These are phyloP conservation scores for Amaranthus hypochondriacus DNA, from an alignment of 148 eudicot species.

Conservation along the genomic window DNA sequence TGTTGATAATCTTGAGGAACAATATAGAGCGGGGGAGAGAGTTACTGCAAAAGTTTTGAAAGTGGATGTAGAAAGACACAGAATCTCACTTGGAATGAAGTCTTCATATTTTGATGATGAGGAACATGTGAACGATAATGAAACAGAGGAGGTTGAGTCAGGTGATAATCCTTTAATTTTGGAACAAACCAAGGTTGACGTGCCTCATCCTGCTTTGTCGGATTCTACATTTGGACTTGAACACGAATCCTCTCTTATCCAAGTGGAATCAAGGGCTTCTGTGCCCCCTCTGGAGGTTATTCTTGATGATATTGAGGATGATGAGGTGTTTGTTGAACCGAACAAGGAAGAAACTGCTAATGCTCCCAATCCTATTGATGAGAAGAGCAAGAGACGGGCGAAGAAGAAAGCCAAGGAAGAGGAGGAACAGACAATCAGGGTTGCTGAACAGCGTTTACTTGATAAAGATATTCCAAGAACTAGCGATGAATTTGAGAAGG, in stretches of 20 bases:
- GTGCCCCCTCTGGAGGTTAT: constrained; percentile 77
- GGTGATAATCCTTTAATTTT: constrained; percentile 13
- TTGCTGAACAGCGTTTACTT: constrained; percentile 82
- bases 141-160: constrained; percentile 20
- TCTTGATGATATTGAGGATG: constrained; percentile 65
- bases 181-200: constrained; percentile 13
- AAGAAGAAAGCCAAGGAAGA: constrained; percentile 75
- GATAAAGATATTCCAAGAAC: constrained; percentile 62
- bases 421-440: constrained; percentile 75
- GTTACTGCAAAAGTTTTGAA: constrained; percentile 71
- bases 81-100: constrained; percentile 90
- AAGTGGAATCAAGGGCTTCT: constrained; percentile 66
- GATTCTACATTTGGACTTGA: constrained; percentile 33
- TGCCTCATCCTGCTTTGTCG: constrained; percentile 20
- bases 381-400: constrained; percentile 46
- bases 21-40: constrained; percentile 62
- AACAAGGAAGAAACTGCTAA: constrained; percentile 27
- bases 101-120: constrained; percentile 47
- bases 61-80: constrained; percentile 70
- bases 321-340: constrained; percentile 24
- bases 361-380: constrained; percentile 34
- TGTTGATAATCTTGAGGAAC: constrained; percentile 45
- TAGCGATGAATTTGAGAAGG: constrained; percentile 82
- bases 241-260: constrained; percentile 42
- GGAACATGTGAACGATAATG: constrained; percentile 31